A percentile compares a stretch with the other conserved stretches of the same genome.
Conservation (phyloP, 805 yeast species). For the Candida schatavii region DNA sequence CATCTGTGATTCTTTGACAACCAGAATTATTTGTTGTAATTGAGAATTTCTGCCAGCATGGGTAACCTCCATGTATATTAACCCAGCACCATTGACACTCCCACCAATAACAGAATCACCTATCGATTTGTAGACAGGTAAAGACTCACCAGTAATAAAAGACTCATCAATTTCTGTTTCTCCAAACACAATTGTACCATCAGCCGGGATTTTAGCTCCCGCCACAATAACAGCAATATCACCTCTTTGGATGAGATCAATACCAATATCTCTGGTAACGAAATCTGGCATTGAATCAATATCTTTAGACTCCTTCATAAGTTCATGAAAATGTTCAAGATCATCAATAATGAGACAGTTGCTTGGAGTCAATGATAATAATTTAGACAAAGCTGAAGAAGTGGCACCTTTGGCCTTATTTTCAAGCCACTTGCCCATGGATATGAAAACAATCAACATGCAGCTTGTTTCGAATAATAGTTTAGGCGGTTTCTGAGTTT, state of each 20-base stretch:
- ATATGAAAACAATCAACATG: conserved; percentile 80
- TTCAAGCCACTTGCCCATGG: conserved; percentile 89
- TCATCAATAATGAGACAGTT: conserved; percentile 63
- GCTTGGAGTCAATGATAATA: conserved; percentile 78
- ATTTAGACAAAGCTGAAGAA: conserved; percentile 78
- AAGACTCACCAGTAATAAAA: conserved; percentile 85
- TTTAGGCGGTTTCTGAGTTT: conserved; percentile 50
- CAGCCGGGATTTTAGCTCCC: conserved; percentile 89
- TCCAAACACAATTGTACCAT: conserved; percentile 78
- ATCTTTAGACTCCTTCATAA: conserved; percentile 9
- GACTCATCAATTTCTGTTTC: conserved; percentile 86
- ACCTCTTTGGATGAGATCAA: conserved; percentile 72
- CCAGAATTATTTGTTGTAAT: conserved; percentile 77
- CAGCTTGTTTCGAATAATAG: conserved; percentile 82
- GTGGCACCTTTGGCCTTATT: conserved; percentile 92
- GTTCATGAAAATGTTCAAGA: conserved; percentile 18
- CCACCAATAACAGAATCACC: conserved; percentile 84
- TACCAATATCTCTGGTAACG: conserved; percentile 51
- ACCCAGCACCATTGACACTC: conserved; percentile 78
- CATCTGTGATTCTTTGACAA: conserved; percentile 88
- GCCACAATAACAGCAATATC: conserved; percentile 80
- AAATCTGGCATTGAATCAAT: conserved; percentile 20
- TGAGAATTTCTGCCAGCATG: conserved; percentile 82
- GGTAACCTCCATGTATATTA: conserved; percentile 64
- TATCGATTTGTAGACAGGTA: conserved; percentile 60